phyloP scores from a whole-genome alignment of 768 basidiomycete genomes.

The Pholiota molesta region DNA sequence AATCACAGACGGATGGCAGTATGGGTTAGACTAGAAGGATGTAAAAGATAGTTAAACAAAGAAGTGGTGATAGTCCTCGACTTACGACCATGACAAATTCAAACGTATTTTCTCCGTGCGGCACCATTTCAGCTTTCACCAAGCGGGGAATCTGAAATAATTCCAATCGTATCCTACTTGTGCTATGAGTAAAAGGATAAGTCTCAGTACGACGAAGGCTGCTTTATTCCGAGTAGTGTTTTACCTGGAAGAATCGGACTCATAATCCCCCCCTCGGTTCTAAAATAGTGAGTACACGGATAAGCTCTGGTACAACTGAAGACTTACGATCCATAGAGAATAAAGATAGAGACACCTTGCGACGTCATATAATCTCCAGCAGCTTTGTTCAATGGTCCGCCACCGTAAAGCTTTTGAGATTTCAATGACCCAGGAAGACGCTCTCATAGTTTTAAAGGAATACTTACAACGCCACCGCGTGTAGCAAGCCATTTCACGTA shows the following conservation, averaged over 20 bases:
- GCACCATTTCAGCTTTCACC: constrained; percentile 6
- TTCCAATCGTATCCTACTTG: constrained; percentile 11
- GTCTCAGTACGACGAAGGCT: neutral
- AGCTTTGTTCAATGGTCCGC: constrained; percentile 12
- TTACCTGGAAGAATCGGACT: constrained; percentile 7
- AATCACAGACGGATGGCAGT: constrained; percentile 1
- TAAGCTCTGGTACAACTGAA: neutral
- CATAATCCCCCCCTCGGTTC: constrained; percentile 12
- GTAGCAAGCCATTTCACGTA: constrained; percentile 13
- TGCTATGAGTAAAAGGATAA: neutral
- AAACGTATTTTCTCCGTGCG: constrained; percentile 1
- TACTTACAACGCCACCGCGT: constrained; percentile 5
- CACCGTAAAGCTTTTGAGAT: constrained; percentile 5
- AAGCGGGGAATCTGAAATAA: constrained; percentile 7
- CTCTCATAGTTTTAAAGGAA: neutral
- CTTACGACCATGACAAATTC: constrained; percentile 13
- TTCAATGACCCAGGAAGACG: neutral
- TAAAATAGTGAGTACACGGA: neutral
- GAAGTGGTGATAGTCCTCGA: neutral
- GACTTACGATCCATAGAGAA: constrained; percentile 11
- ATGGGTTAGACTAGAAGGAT: constrained; percentile 6
- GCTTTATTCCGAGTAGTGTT: no score
- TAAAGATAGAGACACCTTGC: constrained; percentile 9
- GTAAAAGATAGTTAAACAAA: neutral
- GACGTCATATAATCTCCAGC: constrained; percentile 12